Evolutionary conservation across 2,329 filamentous ascomycete genomes (phyloP).

Genomic region (Aspergillus spinulosporus): DNA sequence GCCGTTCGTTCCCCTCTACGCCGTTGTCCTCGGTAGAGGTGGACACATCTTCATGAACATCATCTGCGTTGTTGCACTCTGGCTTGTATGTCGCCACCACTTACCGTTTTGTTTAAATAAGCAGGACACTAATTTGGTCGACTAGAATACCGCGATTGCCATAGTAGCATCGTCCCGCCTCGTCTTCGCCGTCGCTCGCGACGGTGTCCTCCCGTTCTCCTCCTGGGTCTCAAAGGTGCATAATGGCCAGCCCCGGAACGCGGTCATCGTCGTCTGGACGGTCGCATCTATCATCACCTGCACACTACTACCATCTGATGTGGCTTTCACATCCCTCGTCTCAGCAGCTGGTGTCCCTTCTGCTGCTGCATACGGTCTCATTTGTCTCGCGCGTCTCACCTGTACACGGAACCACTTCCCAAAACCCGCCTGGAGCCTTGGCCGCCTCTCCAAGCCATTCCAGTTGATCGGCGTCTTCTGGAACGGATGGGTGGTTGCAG

Average conservation of each 20-base stretch:
- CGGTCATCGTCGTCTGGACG: constrained; percentile 59
- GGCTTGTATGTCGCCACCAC: constrained; percentile 47
- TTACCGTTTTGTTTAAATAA: background rate
- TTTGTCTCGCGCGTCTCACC: constrained; percentile 51
- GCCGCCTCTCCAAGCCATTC: constrained; percentile 48
- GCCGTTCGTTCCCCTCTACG: constrained; percentile 61
- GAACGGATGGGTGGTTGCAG: constrained; percentile 54
- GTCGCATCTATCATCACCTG: constrained; percentile 58
- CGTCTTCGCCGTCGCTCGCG: constrained; percentile 63
- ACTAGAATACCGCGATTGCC: constrained; percentile 59
- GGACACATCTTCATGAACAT: constrained; percentile 64
- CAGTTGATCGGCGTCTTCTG: constrained; percentile 51
- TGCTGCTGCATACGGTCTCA: constrained; percentile 54
- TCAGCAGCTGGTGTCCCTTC: constrained; percentile 56
- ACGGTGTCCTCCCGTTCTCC: constrained; percentile 61
- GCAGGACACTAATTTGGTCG: background rate
- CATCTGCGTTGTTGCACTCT: constrained; percentile 53
- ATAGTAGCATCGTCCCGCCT: constrained; percentile 61
- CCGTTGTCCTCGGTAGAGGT: constrained; percentile 55
- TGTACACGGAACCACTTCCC: constrained; percentile 52
- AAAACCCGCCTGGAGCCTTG: constrained; percentile 51
- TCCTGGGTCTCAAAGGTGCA: constrained; percentile 58
- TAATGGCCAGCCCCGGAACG: constrained; percentile 60
- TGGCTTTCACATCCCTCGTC: constrained; percentile 57
- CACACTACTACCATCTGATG: constrained; percentile 58